Conservation (phyloP, 2,329 filamentous ascomycete genomes). For the Teratosphaeria nubilosa region DNA sequence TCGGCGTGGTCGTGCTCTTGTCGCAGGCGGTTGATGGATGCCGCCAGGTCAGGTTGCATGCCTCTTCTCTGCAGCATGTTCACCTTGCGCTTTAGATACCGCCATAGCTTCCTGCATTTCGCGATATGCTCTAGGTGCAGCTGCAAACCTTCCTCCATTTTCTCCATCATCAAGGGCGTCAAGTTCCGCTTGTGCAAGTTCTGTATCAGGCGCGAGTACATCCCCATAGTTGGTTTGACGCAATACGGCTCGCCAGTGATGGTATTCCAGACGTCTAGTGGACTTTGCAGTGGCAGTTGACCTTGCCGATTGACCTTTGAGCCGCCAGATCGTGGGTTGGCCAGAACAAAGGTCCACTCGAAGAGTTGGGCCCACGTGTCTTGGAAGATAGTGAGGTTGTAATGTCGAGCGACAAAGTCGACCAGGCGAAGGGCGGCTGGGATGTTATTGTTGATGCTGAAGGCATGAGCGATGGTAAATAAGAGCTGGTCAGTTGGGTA, state of each 20-base stretch:
- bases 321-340: slow-evolving; percentile 23
- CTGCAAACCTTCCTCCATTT: slow-evolving; percentile 15
- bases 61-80: not conserved
- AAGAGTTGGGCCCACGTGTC: slow-evolving; percentile 58
- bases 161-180: slow-evolving; percentile 10
- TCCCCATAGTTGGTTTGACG: slow-evolving; percentile 46
- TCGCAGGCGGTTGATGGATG: not conserved
- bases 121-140: slow-evolving; percentile 4
- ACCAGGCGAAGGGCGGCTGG: slow-evolving; percentile 49
- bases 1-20: slow-evolving; percentile 11
- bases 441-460: slow-evolving; percentile 57
- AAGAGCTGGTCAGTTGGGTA: slow-evolving; percentile 51
- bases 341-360: slow-evolving; percentile 54
- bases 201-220: slow-evolving; percentile 37
- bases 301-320: slow-evolving; percentile 25
- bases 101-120: not conserved
- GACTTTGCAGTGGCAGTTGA: slow-evolving; percentile 32
- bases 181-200: slow-evolving; percentile 11
- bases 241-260: slow-evolving; percentile 52
- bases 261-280: slow-evolving; percentile 46
- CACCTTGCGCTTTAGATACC: not conserved
- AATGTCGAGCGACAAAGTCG: slow-evolving; percentile 51
- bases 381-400: slow-evolving; percentile 46
- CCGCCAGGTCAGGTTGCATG: not conserved
- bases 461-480: slow-evolving; percentile 56